These are phyloP conservation scores for Coemansia javaensis DNA, from an alignment of 192 early-diverging fungal species.

Conservation along the genomic window DNA sequence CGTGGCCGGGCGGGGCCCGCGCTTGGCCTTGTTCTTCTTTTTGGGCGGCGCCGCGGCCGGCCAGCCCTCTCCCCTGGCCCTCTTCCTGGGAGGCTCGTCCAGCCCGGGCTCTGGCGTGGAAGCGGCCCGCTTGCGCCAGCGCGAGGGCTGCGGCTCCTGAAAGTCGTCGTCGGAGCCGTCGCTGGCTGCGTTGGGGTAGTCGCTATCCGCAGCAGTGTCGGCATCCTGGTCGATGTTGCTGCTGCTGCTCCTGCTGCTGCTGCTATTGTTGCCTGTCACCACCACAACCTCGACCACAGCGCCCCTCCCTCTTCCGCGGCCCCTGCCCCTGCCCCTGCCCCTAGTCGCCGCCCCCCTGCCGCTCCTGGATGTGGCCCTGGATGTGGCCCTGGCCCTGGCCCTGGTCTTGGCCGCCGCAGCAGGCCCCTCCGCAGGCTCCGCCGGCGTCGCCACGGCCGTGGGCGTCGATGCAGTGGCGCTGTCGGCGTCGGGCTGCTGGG, in stretches of 20 bases:
- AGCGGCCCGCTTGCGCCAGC: too few species aligned
- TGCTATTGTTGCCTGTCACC: background rate
- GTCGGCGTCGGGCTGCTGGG: background rate
- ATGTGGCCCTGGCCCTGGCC: too few species aligned
- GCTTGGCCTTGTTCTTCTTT: too few species aligned
- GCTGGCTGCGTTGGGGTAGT: background rate
- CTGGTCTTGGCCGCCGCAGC: background rate
- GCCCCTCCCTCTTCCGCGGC: background rate
- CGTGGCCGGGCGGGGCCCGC: constrained; percentile 2
- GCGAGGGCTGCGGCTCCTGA: too few species aligned
- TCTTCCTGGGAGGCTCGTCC: too few species aligned
- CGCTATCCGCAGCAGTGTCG: background rate
- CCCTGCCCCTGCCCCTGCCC: background rate
- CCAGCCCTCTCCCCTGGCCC: too few species aligned
- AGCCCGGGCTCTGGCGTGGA: too few species aligned
- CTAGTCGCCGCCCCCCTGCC: background rate
- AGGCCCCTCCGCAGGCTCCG: background rate
- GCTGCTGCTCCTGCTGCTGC: background rate
- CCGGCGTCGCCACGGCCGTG: constrained; percentile 12
- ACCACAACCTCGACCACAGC: background rate
- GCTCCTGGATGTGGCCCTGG: too few species aligned
- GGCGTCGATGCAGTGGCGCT: background rate
- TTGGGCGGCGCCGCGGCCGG: too few species aligned
- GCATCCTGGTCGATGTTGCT: background rate
- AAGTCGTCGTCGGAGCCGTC: too few species aligned